These are phyloP conservation scores for Piper betle DNA, from an alignment of 164 flowering plant species.

Conservation along the genomic window DNA sequence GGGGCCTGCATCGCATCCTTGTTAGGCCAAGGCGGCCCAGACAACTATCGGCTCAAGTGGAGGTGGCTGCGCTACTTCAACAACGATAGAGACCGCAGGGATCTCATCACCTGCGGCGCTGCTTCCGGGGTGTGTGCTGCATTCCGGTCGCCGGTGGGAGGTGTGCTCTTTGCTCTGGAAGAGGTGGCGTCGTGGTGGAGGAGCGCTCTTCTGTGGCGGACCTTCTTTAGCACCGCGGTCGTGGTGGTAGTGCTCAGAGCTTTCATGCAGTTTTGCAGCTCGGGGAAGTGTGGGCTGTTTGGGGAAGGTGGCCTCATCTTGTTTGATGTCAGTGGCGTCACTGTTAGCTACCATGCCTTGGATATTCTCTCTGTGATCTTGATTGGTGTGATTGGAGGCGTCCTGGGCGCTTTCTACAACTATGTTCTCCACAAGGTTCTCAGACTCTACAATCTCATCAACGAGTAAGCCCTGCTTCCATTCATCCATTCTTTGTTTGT, in stretches of 20 bases:
- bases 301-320: conserved; percentile 86
- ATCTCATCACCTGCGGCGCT: conserved; percentile 82
- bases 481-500: not conserved
- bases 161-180: conserved; percentile 80
- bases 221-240: conserved; percentile 94
- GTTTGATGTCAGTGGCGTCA: conserved; percentile 74
- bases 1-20: conserved; percentile 81
- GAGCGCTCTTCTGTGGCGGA: conserved; percentile 91
- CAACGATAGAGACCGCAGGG: conserved; percentile 85
- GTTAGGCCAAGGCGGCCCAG: conserved; percentile 84
- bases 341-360: conserved; percentile 38
- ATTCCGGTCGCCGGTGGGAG: conserved; percentile 85
- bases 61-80: conserved; percentile 83
- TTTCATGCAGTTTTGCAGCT: conserved; percentile 59
- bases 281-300: conserved; percentile 78
- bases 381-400: conserved; percentile 77
- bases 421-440: conserved; percentile 73
- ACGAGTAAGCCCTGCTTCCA: conserved; percentile 46
- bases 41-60: conserved; percentile 62
- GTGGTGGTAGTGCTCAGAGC: conserved; percentile 83
- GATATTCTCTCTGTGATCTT: conserved; percentile 54
- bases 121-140: conserved; percentile 95
- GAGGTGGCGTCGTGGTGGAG: conserved; percentile 99
- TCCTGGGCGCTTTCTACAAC: conserved; percentile 83
- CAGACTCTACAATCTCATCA: conserved; percentile 68